These are phyloP conservation scores for Hymenoscyphus scutula DNA, from an alignment of 2,329 filamentous ascomycete genomes.

Conservation along the genomic window DNA sequence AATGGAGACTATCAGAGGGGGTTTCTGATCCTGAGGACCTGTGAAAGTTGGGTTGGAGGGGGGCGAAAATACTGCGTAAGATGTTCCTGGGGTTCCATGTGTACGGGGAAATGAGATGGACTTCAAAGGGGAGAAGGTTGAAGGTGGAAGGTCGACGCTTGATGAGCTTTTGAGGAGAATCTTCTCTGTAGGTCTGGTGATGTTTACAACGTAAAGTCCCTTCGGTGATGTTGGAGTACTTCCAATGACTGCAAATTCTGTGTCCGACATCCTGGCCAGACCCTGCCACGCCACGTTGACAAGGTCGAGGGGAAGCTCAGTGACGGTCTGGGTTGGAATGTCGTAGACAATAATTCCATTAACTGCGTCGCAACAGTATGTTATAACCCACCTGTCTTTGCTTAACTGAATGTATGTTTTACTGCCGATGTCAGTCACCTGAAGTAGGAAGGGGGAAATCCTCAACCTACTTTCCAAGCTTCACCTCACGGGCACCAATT, in stretches of 20 bases:
- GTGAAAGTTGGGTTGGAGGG: constrained; percentile 47
- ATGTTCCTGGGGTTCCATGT: constrained; percentile 18
- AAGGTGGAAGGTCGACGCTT: constrained; percentile 33
- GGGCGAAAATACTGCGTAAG: constrained; percentile 44
- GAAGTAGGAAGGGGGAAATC: too few relatives aligned
- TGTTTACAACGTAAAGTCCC: constrained; percentile 40
- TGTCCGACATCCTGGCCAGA: constrained; percentile 38
- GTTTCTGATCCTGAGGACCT: constrained; percentile 40
- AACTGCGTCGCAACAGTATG: constrained; percentile 33
- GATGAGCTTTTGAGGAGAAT: constrained; percentile 39
- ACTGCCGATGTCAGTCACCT: constrained; percentile 31
- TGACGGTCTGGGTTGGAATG: constrained; percentile 36
- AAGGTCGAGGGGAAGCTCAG: constrained; percentile 36
- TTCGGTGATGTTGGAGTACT: constrained; percentile 35
- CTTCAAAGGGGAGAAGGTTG: constrained; percentile 41
- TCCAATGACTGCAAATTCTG: constrained; percentile 41
- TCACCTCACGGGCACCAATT: constrained; percentile 34
- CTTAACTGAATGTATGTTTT: constrained; percentile 42
- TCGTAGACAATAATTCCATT: constrained; percentile 42
- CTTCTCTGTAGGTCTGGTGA: constrained; percentile 29
- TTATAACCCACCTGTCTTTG: constrained; percentile 38
- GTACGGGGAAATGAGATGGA: constrained; percentile 38
- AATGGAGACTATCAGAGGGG: constrained; percentile 49
- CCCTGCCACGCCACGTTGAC: constrained; percentile 34
- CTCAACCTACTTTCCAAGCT: constrained; percentile 22